Base-by-base conservation (phyloP, 2,329 filamentous ascomycete genomes). In the Thermomyces lanuginosus region DNA sequence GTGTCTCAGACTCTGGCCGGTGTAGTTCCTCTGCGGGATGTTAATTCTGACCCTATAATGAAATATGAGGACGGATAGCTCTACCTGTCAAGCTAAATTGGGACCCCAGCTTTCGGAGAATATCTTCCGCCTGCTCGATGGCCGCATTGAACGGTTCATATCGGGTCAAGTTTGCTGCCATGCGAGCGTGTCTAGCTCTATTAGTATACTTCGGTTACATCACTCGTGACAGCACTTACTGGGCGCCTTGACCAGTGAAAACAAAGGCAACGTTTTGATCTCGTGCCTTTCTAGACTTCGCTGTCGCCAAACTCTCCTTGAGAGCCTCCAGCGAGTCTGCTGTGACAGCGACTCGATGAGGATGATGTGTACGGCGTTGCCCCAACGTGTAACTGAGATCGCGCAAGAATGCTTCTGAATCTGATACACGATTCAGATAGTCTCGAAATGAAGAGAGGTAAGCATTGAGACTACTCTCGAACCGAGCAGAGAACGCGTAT, bases 251-350 rank as follows among this genome's bases (percentile, higher is more conserved):
- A 6, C 27, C 30, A 10, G 27, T 32, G 19, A 32, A 32, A 7
- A 32, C 23, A 4, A 22, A 32, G 28, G 1, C 36, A 7, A 38
- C 21, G 4, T 27, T 36, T 1, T 39, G 39, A 1, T 26, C 7
- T 10, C 34, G n/a, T n/a, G n/a, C n/a, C n/a, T n/a, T n/a, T n/a
- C n/a, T n/a, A n/a, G n/a, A n/a, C n/a, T 46, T 31, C 48, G 45
- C 9, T 41, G 45, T 6, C 39, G 42, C 31, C 48, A 48, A 6
- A 46, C 31, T 7, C 30, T 5, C 49, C 49, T n/a, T 48, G 48
- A 30, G 44, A 45, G 1, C 50, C 36, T 32, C 30, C 7, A 32
- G 16, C 13, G 30, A 32, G 11, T 16, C 12, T 1, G 30, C 22
- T 12, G 30, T 22, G 7, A 44, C 13, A 4, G 38, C 41, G 17